These are phyloP conservation scores for Penicillium crustosum DNA, from an alignment of 2,329 filamentous ascomycete species.

Conservation along the genomic window DNA sequence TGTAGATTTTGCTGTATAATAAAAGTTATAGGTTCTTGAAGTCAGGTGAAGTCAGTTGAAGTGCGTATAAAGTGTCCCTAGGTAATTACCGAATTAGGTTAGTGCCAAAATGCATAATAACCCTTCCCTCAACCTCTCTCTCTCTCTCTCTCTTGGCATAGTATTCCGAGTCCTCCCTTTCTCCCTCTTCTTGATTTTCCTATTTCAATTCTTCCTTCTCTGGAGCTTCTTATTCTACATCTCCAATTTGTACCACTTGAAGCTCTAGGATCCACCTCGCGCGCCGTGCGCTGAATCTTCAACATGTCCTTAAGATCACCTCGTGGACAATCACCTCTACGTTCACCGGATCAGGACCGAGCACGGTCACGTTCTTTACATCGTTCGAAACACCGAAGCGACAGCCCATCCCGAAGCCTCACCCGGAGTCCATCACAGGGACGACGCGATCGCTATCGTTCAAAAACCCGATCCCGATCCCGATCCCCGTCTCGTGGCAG, in stretches of 20 bases:
- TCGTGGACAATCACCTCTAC: constrained; percentile 31
- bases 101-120: constrained; percentile 4
- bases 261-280: not conserved
- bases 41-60: not conserved
- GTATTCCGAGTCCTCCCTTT: not conserved
- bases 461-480: constrained; percentile 29
- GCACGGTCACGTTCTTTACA: constrained; percentile 29
- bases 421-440: constrained; percentile 30
- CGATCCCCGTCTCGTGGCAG: constrained; percentile 31
- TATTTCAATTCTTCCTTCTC: not conserved
- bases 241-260: not conserved
- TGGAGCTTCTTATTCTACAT: not conserved
- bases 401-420: constrained; percentile 24
- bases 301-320: constrained; percentile 30
- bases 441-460: constrained; percentile 29
- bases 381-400: constrained; percentile 39
- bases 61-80: not conserved
- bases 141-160: not conserved
- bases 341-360: constrained; percentile 24
- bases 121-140: not conserved
- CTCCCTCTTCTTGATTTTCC: not conserved
- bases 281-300: not conserved
- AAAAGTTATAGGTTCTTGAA: not conserved
- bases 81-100: constrained; percentile 21
- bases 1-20: not conserved